Conservation (phyloP, 495 filamentous ascomycete species). For the Tuber aestivum region DNA sequence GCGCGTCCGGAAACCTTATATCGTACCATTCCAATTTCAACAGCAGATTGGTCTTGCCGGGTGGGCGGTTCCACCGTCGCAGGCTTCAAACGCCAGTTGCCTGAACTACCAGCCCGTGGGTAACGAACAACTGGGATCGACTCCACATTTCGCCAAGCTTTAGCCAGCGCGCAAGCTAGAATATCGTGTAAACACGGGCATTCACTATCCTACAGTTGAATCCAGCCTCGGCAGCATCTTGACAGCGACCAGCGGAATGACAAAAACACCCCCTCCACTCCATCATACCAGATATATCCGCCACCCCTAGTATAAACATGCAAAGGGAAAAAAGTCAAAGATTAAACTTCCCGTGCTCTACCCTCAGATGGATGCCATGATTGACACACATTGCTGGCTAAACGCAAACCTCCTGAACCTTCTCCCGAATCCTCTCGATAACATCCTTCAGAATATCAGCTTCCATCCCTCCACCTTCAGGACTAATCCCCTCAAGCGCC, state of each 20-base stretch:
- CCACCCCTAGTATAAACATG: background rate
- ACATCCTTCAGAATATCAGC: conserved; percentile 34
- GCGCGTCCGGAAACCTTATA: background rate
- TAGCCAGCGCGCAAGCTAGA: background rate
- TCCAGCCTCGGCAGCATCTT: background rate
- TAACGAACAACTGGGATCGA: background rate
- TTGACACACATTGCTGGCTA: background rate
- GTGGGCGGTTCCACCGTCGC: background rate
- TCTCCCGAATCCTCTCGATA: conserved; percentile 26
- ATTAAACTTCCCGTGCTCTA: background rate
- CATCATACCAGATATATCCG: background rate
- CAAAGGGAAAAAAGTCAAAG: background rate
- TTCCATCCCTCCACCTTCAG: conserved; percentile 37
- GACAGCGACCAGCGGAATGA: background rate
- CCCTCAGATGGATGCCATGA: background rate
- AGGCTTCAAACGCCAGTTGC: background rate
- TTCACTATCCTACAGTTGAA: background rate
- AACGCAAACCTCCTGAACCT: background rate
- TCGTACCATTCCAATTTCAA: background rate
- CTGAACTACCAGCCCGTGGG: background rate
- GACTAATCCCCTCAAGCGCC: conserved; percentile 46
- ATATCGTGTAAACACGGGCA: background rate
- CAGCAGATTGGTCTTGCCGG: background rate
- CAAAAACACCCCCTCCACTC: background rate
- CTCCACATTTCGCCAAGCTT: background rate